Evolutionary conservation across 2,329 filamentous ascomycete genomes (phyloP).

Genomic region (Phaeosphaeriaceae sp.): DNA sequence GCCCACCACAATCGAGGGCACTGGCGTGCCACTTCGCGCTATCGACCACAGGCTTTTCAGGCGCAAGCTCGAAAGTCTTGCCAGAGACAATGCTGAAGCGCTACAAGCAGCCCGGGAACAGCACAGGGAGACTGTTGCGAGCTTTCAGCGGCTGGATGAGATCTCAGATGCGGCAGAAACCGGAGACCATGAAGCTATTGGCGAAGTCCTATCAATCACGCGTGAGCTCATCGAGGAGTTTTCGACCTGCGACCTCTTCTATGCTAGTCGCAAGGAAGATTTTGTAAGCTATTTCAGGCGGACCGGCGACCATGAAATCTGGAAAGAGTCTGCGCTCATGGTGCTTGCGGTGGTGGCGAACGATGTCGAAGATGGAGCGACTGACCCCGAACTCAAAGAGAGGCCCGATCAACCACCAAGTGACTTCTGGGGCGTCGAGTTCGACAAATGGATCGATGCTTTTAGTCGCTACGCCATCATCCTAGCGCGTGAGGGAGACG

Average conservation of each 20-base stretch:
- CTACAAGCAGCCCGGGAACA: slow-evolving; percentile 53
- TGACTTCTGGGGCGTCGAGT: slow-evolving; percentile 79
- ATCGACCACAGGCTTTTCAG: slow-evolving; percentile 41
- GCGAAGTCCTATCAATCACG: slow-evolving; percentile 67
- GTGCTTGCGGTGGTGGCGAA: slow-evolving; percentile 45
- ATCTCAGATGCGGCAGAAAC: slow-evolving; percentile 52
- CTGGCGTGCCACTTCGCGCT: slow-evolving; percentile 34
- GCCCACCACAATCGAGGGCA: slow-evolving; percentile 35
- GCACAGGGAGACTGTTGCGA: slow-evolving; percentile 49
- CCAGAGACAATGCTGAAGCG: slow-evolving; percentile 36
- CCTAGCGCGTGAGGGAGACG: slow-evolving; percentile 72
- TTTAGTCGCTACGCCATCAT: slow-evolving; percentile 88
- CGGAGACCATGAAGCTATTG: slow-evolving; percentile 59
- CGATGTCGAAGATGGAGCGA: slow-evolving; percentile 41
- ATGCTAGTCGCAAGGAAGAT: slow-evolving; percentile 57
- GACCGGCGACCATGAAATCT: slow-evolving; percentile 39
- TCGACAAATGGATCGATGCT: slow-evolving; percentile 85
- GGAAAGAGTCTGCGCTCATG: slow-evolving; percentile 45
- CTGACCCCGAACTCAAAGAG: slow-evolving; percentile 36
- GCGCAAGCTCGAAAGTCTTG: slow-evolving; percentile 36
- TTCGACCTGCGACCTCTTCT: slow-evolving; percentile 66
- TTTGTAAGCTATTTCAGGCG: slow-evolving; percentile 47
- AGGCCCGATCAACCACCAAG: slow-evolving; percentile 50
- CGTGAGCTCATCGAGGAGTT: slow-evolving; percentile 68
- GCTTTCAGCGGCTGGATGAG: slow-evolving; percentile 57